Percentiles rank a stretch among this genome's conserved stretches.
Conservation (phyloP, 352 stramenopile genomes). For the Globisporangium alternatum region DNA sequence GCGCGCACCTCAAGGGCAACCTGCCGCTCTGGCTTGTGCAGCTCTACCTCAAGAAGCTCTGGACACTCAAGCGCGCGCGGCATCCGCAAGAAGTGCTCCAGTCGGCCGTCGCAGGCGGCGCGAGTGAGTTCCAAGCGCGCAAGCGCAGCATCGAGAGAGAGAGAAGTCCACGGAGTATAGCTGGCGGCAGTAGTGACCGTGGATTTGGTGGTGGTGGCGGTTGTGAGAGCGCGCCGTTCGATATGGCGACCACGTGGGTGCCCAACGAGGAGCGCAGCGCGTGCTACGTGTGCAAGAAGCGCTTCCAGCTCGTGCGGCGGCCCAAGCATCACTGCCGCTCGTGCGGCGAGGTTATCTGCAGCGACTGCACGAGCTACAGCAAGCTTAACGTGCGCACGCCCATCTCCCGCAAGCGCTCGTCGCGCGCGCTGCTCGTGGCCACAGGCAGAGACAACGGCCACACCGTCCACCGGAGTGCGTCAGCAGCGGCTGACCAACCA, state of each 20-base stretch:
- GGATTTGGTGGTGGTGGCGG: background rate
- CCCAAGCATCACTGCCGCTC: conserved; percentile 74
- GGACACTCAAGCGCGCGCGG: conserved; percentile 30
- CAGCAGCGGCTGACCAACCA: background rate
- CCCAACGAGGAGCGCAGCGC: conserved; percentile 45
- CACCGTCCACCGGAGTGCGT: background rate
- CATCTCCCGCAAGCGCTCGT: conserved; percentile 4
- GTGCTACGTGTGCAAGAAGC: conserved; percentile 59
- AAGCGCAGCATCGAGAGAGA: background rate
- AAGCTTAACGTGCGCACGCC: conserved; percentile 34
- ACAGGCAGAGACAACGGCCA: background rate
- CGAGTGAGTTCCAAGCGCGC: background rate
- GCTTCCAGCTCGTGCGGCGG: conserved; percentile 53
- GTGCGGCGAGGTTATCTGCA: conserved; percentile 67
- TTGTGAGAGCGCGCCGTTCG: conserved; percentile 27
- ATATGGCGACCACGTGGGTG: conserved; percentile 65
- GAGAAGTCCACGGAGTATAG: background rate
- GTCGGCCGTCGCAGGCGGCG: background rate
- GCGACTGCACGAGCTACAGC: conserved; percentile 44
- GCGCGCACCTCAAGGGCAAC: conserved; percentile 57
- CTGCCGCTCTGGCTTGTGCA: conserved; percentile 56
- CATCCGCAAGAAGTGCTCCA: conserved; percentile 23
- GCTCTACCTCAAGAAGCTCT: conserved; percentile 61
- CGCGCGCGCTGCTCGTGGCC: background rate
- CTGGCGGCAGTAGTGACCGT: background rate